Percentiles rank a stretch among this genome's conserved stretches.
These are phyloP conservation scores for Naegleria lovaniensis DNA, from an alignment of 208 protist genomes.

Conservation along the genomic window DNA sequence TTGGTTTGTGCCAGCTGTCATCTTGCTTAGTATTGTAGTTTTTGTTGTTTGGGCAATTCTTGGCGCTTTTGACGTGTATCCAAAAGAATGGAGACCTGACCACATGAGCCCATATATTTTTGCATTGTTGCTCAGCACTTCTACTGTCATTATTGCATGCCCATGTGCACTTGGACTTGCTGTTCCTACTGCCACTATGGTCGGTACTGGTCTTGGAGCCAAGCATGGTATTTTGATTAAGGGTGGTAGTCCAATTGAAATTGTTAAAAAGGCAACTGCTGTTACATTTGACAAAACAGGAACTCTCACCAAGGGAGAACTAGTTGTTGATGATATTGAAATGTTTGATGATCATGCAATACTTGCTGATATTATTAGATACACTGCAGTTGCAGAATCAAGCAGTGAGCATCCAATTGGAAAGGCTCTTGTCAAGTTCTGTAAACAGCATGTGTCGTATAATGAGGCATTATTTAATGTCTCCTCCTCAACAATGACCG, in stretches of 20 bases:
- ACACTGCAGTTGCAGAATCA: neutral
- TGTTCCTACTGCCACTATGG: constrained; percentile 92
- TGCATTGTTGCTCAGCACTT: constrained; percentile 83
- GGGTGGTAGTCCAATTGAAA: constrained; percentile 77
- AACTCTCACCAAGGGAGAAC: constrained; percentile 82
- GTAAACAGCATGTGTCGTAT: constrained; percentile 23
- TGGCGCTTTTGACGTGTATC: constrained; percentile 55
- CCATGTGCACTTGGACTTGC: constrained; percentile 92
- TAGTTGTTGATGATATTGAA: constrained; percentile 57
- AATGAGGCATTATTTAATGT: constrained; percentile 55
- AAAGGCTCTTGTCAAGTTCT: constrained; percentile 58
- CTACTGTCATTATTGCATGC: constrained; percentile 88
- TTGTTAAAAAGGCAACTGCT: constrained; percentile 55
- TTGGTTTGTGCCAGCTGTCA: constrained; percentile 84
- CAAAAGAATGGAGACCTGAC: constrained; percentile 51
- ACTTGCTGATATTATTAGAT: constrained; percentile 30
- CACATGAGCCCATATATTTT: constrained; percentile 55
- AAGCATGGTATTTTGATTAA: constrained; percentile 84
- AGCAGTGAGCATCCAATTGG: constrained; percentile 71
- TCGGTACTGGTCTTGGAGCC: constrained; percentile 86
- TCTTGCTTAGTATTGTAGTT: constrained; percentile 69
- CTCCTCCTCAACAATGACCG: constrained; percentile 60
- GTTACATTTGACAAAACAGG: constrained; percentile 96
- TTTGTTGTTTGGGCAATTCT: constrained; percentile 80
- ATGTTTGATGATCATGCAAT: constrained; percentile 24